These are phyloP conservation scores for Phytophthora europaea DNA, from an alignment of 352 stramenopile genomes.

Conservation along the genomic window DNA sequence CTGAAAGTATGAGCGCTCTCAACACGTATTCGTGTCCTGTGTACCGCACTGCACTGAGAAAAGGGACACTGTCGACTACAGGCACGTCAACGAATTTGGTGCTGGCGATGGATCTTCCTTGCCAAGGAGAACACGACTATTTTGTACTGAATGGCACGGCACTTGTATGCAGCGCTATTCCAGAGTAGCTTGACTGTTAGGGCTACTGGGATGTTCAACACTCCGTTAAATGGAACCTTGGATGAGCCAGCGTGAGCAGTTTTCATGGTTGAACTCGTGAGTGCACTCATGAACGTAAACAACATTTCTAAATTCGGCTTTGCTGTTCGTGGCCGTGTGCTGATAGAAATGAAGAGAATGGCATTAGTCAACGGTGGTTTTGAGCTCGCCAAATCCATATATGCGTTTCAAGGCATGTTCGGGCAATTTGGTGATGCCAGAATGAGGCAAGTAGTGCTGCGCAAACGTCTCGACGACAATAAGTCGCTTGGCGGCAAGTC, in stretches of 20 bases:
- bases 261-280: not conserved
- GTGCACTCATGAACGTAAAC: not conserved
- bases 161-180: slow-evolving; percentile 74
- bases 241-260: not conserved
- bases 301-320: not conserved
- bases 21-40: slow-evolving; percentile 90
- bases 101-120: slow-evolving; percentile 89
- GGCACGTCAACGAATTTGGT: slow-evolving; percentile 96
- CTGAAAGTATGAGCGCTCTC: not conserved
- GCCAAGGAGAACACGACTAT: slow-evolving; percentile 71
- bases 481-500: not conserved
- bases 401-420: slow-evolving; percentile 12
- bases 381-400: not conserved
- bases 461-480: not conserved
- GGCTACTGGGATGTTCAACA: not conserved
- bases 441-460: not conserved
- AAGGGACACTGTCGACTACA: slow-evolving; percentile 93
- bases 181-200: slow-evolving; percentile 3
- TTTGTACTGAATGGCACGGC: slow-evolving; percentile 94
- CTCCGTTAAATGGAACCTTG: not conserved
- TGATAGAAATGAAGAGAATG: not conserved
- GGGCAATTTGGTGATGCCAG: not conserved
- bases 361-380: slow-evolving; percentile 13
- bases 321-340: slow-evolving; percentile 1
- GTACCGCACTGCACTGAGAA: slow-evolving; percentile 92